Percentiles rank a stretch among this genome's conserved stretches.
phyloP scores from a whole-genome alignment of 2,329 filamentous ascomycete genomes.

The Alternaria burnsii region DNA sequence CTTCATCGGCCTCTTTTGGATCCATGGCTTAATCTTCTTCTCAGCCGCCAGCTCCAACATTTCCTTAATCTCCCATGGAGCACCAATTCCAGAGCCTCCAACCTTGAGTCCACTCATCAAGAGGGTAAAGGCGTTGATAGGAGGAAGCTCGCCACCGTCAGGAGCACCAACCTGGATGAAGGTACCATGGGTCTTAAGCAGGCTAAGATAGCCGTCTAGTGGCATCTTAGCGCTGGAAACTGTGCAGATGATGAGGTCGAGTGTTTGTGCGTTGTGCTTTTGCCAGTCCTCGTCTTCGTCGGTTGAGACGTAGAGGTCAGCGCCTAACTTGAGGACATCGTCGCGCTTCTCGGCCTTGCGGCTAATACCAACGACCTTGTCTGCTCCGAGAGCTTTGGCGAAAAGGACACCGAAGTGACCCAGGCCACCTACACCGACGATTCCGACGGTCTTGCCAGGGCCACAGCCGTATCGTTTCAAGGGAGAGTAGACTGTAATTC shows the following conservation, averaged over 20 bases:
- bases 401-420: conserved; percentile 78
- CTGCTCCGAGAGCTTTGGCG: conserved; percentile 73
- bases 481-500: conserved; percentile 80
- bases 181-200: conserved; percentile 66
- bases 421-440: conserved; percentile 76
- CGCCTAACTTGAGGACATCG: conserved; percentile 67
- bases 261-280: conserved; percentile 59
- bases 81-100: conserved; percentile 36
- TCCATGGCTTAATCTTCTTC: conserved; percentile 66
- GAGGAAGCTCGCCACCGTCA: conserved; percentile 51
- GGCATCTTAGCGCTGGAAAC: conserved; percentile 62
- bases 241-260: conserved; percentile 68
- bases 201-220: conserved; percentile 65
- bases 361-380: conserved; percentile 71
- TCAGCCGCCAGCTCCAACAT: conserved; percentile 66
- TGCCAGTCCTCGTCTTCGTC: conserved; percentile 67
- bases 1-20: conserved; percentile 68
- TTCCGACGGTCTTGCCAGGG: conserved; percentile 78
- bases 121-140: conserved; percentile 62
- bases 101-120: conserved; percentile 47
- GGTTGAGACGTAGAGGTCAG: conserved; percentile 68
- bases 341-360: conserved; percentile 68
- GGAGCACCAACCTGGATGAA: conserved; percentile 69
- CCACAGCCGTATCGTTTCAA: conserved; percentile 77
- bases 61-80: conserved; percentile 35